These are phyloP conservation scores for Miscanthus sacchariflorus DNA, from an alignment of 202 grass and related monocot species.

Conservation along the genomic window DNA sequence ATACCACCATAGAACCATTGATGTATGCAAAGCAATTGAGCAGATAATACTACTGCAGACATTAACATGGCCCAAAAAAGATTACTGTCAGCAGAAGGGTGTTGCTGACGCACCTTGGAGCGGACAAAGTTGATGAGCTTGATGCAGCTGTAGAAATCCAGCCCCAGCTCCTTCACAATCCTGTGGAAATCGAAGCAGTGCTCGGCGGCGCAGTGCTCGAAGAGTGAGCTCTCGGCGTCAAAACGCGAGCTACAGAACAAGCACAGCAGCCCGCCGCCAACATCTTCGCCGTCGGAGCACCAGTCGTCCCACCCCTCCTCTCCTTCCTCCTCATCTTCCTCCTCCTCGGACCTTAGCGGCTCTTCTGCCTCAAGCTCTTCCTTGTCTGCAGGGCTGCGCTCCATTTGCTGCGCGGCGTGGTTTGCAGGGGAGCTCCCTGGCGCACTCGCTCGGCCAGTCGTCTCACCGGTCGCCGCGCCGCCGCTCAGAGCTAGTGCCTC, in stretches of 20 bases:
- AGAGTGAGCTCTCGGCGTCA: slow-evolving; percentile 58
- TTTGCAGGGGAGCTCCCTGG: neutral
- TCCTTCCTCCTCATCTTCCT: neutral
- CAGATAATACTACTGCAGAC: neutral
- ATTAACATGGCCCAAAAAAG: neutral
- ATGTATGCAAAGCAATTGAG: neutral
- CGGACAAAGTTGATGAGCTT: slow-evolving; percentile 90
- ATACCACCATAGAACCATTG: neutral
- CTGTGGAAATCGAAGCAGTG: slow-evolving; percentile 75
- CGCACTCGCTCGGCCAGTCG: neutral
- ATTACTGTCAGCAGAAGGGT: neutral
- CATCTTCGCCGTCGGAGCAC: slow-evolving; percentile 70
- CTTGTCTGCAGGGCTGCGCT: neutral
- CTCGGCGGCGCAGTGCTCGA: slow-evolving; percentile 65
- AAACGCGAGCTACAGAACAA: slow-evolving; percentile 79
- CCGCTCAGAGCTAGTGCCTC: neutral
- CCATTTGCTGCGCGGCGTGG: neutral
- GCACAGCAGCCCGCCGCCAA: slow-evolving; percentile 54
- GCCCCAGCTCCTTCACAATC: slow-evolving; percentile 55
- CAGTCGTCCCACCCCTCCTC: slow-evolving; percentile 81
- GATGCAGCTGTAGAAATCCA: slow-evolving; percentile 92
- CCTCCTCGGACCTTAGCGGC: neutral
- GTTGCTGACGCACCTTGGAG: slow-evolving; percentile 58
- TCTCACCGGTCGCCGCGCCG: slow-evolving; percentile 5
- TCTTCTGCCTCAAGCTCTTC: neutral